Evolutionary conservation across 2,329 filamentous ascomycete species (phyloP).

Genomic region (Ophiocordyceps robertsii): DNA sequence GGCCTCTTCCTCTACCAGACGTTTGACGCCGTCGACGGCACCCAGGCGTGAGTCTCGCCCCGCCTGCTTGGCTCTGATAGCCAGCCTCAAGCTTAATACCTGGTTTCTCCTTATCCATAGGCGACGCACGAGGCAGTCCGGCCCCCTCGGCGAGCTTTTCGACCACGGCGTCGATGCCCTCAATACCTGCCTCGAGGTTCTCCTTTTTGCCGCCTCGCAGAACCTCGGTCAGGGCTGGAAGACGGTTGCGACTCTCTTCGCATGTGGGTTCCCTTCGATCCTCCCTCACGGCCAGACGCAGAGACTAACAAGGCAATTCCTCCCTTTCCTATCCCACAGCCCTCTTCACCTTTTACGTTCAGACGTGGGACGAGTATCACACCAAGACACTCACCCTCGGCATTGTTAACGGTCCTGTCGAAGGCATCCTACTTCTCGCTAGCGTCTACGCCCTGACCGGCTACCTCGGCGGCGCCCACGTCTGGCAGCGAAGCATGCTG

Average conservation of each 20-base stretch:
- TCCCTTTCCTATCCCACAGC: constrained; percentile 29
- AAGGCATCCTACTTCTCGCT: constrained; percentile 79
- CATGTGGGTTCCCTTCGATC: constrained; percentile 38
- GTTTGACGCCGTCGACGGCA: constrained; percentile 92
- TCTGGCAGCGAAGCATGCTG: constrained; percentile 83
- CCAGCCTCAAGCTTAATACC: neutral
- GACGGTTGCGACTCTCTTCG: constrained; percentile 73
- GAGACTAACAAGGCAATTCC: neutral
- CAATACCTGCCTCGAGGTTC: constrained; percentile 86
- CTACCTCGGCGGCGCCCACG: constrained; percentile 72
- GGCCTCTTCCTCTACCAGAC: constrained; percentile 96
- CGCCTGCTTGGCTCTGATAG: neutral
- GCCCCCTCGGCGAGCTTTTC: constrained; percentile 89
- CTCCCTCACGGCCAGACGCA: neutral
- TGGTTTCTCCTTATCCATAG: constrained; percentile 23
- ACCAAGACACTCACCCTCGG: constrained; percentile 91
- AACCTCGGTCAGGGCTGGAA: constrained; percentile 89
- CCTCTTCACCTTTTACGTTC: constrained; percentile 91
- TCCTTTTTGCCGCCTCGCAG: constrained; percentile 84
- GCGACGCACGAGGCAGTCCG: constrained; percentile 80
- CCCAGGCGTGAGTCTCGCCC: constrained; percentile 59
- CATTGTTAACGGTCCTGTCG: constrained; percentile 84
- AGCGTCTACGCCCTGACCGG: constrained; percentile 74
- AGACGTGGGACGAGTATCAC: constrained; percentile 99
- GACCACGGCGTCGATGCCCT: constrained; percentile 95